Base-by-base conservation (phyloP, 2,329 filamentous ascomycete species). In the Trichoderma hamatum region DNA sequence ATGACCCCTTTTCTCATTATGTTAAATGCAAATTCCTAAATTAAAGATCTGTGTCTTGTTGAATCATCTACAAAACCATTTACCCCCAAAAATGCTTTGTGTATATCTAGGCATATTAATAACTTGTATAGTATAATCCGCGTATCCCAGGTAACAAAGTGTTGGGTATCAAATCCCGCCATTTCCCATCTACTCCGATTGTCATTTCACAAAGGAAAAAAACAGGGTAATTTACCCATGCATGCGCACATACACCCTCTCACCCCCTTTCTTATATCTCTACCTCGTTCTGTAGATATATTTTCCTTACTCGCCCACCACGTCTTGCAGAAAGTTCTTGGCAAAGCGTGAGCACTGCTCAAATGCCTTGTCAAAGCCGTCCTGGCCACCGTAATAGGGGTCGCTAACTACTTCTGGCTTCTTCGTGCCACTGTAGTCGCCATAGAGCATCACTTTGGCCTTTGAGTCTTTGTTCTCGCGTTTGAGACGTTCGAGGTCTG, bases 371-470 rank as follows among this genome's bases (percentile, higher is more conserved):
- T 91, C 88, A 77, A 98, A 98, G 2, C 93, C 94, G 73, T 92
- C 87, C 4, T 84, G 82, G 14, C 88, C 93, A n/a, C 93, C 94
- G 79, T 98, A 98, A 81, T 98, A 99, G 16, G 96, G 96, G 79
- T 98, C 96, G 69, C 87, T 83, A 10, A 97, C 89, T 59, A 92
- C 86, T 82, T 97, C 92, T 24, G 86, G 84, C 73, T 81, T 87
- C 69, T 74, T 75, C 39, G 83, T 87, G 4, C 91, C 92, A 75
- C 92, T 94, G 74, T 84, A 89, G 75, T 94, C 91, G 36, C 96
- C 96, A 82, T 96, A 98, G 60, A 98, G 81, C 84, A 92, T 90
- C 65, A 97, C 88, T 76, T 87, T 85, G 4, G 88, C 89, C 77
- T 86, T 88, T 36, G 83, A 79, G 39, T 86, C 83, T n/a, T 85